Evolutionary conservation across 257 asterid species (phyloP).

Genomic region (Nicotiana tomentosiformis): DNA sequence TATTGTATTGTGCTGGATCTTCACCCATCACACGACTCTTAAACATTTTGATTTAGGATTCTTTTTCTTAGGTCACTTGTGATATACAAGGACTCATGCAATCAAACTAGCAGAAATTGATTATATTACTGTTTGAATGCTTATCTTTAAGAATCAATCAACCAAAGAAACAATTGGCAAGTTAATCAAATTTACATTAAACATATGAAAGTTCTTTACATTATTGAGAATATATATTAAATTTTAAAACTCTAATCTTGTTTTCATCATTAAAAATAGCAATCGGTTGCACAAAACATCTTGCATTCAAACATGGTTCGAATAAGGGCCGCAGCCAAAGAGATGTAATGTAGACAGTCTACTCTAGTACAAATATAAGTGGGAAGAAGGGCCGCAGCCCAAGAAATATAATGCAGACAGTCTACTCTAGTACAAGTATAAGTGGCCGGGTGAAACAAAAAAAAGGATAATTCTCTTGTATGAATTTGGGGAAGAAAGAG

Average conservation of each 20-base stretch:
- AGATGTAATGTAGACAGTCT: too few relatives aligned
- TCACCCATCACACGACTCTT: not conserved
- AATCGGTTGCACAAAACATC: too few relatives aligned
- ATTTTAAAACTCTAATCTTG: not conserved
- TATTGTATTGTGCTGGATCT: conserved; percentile 1
- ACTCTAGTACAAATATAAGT: too few relatives aligned
- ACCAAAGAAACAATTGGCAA: not conserved
- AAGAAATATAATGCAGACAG: too few relatives aligned
- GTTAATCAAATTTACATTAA: not conserved
- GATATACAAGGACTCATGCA: not conserved
- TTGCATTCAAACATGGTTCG: too few relatives aligned
- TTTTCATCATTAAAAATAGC: too few relatives aligned
- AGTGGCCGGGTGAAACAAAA: too few relatives aligned
- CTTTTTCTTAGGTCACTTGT: not conserved
- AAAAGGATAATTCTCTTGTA: too few relatives aligned
- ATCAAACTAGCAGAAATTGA: not conserved
- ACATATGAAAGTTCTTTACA: not conserved
- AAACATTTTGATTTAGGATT: not conserved
- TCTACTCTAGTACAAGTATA: too few relatives aligned
- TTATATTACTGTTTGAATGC: not conserved
- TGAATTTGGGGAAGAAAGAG: not conserved
- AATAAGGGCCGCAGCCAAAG: too few relatives aligned
- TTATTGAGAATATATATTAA: not conserved
- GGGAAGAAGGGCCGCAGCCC: too few relatives aligned
- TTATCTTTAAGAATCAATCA: not conserved